Evolutionary conservation across 306 rosid genomes (phyloP).

Genomic region (Begonia loranthoides): DNA sequence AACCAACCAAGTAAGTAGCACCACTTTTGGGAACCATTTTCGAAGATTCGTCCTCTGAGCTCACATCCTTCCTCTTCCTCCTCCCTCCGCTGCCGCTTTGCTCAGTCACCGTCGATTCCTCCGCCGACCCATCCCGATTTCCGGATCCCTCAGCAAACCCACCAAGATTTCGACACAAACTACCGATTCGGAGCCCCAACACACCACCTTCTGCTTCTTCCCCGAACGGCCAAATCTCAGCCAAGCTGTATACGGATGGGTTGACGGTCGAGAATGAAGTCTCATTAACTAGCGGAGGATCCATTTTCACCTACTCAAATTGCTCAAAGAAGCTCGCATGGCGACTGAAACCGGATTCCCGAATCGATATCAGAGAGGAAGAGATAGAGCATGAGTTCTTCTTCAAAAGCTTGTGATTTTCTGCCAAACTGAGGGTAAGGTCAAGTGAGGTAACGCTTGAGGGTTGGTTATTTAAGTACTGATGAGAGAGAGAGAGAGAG

Average conservation of each 20-base stretch:
- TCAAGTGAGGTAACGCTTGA: background rate
- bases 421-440: background rate
- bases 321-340: constrained; percentile 16
- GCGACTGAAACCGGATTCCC: background rate
- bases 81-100: constrained; percentile 32
- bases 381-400: background rate
- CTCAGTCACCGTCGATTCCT: constrained; percentile 60
- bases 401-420: background rate
- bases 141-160: constrained; percentile 27
- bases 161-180: constrained; percentile 14
- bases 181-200: constrained; percentile 38
- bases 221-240: constrained; percentile 68
- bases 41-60: constrained; percentile 60
- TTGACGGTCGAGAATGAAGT: constrained; percentile 67
- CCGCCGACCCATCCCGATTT: constrained; percentile 40
- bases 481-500: constrained; percentile 6
- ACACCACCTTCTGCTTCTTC: constrained; percentile 13
- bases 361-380: background rate
- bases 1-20: constrained; percentile 43
- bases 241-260: constrained; percentile 56
- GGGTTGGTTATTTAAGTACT: constrained; percentile 11
- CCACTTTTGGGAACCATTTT: constrained; percentile 43
- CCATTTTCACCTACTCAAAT: constrained; percentile 34
- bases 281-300: constrained; percentile 57
- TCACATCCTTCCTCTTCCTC: constrained; percentile 47